Percentiles rank a stretch among this genome's conserved stretches.
Evolutionary conservation across 257 asterid species (phyloP).

Genomic region (Prunella vulgaris): DNA sequence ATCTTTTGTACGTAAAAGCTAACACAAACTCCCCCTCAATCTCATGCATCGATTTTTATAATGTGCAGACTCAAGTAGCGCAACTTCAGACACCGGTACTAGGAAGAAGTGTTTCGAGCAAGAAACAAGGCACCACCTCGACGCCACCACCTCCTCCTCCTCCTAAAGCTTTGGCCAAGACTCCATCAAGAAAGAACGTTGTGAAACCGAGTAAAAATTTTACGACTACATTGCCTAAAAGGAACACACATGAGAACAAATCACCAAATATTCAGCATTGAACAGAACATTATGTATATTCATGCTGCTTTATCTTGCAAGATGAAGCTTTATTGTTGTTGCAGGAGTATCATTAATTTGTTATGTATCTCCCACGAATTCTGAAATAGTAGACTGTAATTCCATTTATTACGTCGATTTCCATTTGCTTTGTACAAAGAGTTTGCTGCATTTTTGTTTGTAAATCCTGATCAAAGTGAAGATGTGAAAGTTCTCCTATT

Average conservation of each 20-base stretch:
- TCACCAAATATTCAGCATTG: conserved; percentile 55
- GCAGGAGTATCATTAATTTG: not conserved
- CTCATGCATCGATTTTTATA: not conserved
- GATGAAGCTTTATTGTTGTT: not conserved
- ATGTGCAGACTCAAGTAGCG: conserved; percentile 36
- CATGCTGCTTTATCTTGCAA: not conserved
- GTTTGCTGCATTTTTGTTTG: not conserved
- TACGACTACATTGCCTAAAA: conserved; percentile 29
- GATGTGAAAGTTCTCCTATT: no score
- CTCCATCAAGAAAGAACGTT: conserved; percentile 23
- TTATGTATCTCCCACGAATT: not conserved
- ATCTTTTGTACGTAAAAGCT: no score
- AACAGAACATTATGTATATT: not conserved
- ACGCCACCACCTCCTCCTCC: conserved; percentile 51
- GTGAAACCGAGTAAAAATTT: conserved; percentile 17
- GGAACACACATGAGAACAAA: conserved; percentile 41
- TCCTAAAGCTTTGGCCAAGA: conserved; percentile 32
- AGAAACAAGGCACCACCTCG: conserved; percentile 36
- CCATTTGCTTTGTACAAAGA: not conserved
- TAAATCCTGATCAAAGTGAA: not conserved
- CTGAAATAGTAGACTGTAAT: not conserved
- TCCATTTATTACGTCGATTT: not conserved
- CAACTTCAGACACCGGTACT: conserved; percentile 44
- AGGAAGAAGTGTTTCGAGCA: conserved; percentile 40
- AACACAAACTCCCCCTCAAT: not conserved